Evolutionary conservation across 371 early-diverging fungal species (phyloP), one percentile per base, ranked within the genome.

Genomic region (Mucor plumbeus): DNA sequence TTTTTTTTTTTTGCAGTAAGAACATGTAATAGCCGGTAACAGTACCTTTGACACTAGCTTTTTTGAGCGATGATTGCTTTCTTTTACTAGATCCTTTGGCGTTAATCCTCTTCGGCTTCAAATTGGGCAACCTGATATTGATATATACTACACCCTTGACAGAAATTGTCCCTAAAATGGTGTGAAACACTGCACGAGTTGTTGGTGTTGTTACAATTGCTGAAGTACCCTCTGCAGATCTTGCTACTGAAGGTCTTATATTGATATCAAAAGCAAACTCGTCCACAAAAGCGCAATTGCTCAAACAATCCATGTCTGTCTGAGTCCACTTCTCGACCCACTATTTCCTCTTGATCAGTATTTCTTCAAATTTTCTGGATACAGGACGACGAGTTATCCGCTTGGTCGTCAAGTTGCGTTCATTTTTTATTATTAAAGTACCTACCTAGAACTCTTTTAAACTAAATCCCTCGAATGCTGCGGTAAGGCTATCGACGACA

Each of bases 201-300:
- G 67, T 48, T 43, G 63, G 60, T 39, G 64, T 61, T 55, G 54
- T 56, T 3, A 65, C 64, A 31, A 63, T 63, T 63, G 66, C 66
- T 66, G 71, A 60, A 33, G 71, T 66, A 19, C 64, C 71, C n/a
- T 21, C 58, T 14, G 60, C 38, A 59, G 68, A 72, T 48, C 72
- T 61, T 39, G 61, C 72, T 57, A 7, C 10, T 35, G 64, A 47
- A n/a, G 55, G 43, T 17, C 63, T 58, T 63, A 66, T 70, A 26
- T 70, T 65, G 53, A 71, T 71, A 55, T 63, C 60, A 40, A 63
- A 71, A n/a, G 64, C 64, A 47, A 61, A 61, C 64, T 61, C 72
- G 41, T 71, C 72, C 44, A 71, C 62, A 61, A 71, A 67, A 17
- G 53, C 71, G 39, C 59, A 66, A 21, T 71, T 63, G 21, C 62